Base-by-base conservation (phyloP, 148 eudicot genomes). In the Suaeda aralocaspica region DNA sequence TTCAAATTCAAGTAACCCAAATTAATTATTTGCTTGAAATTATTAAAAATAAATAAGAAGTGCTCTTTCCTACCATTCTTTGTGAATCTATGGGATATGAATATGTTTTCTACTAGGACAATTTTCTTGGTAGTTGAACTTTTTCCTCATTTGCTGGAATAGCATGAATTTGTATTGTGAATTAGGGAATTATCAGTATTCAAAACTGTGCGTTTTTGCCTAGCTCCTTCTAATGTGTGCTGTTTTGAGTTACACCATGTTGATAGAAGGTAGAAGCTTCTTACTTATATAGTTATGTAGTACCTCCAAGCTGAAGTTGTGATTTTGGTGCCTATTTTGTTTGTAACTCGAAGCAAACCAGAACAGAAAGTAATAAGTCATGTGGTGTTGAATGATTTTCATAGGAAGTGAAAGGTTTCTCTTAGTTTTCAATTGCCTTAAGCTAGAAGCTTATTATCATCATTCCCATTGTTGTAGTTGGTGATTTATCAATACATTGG, bases 381-480 rank as follows among this genome's bases (percentile, higher is more conserved):
- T 19, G 55, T 50, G 55, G 9, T n/a, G 3, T 50, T 6, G 4
- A 11, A 51, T 19, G 12, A 18, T 49, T 3, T 45, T 49, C 6
- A 22, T 9, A 53, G 28, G 28, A 53, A 53, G 29, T 53, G 29
- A 22, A 53, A 6, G 28, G 22, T 50, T 50, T 53, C 11, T 49
- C 33, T 25, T 26, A 56, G 15, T 56, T 56, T 26, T 56, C 59
- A 55, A 25, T 56, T 56, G 59, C 31, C 59, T 56, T 31, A 56
- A 12, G 59, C 2, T 25, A 25, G 59, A 26, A 26, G 15, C 1
- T 56, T 22, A 14, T 8, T 19, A 21, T 21, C 3, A 12, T 26
- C 0, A 1, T 26, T 26, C 14, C 30, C 30, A 12, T 0, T 13
- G 3, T 16, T 2, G 53, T 52, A 21, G 22, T 49, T 16, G 13